Evolutionary conservation across 805 yeast genomes (phyloP), one percentile per base, ranked within the genome.

Genomic region (Jamesozyma rosinii): DNA sequence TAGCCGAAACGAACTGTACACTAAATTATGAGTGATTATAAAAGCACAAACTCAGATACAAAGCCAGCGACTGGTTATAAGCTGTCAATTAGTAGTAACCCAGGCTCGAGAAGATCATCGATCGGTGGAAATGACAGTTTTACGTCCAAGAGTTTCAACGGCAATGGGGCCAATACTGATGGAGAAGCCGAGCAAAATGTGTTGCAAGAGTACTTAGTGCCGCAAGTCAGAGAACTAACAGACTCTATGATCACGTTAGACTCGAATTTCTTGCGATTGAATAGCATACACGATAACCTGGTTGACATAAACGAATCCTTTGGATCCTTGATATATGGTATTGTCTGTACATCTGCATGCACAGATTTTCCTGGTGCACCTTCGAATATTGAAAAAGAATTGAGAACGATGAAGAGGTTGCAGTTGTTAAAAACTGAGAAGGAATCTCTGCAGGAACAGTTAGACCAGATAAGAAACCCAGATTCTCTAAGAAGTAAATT

Each of bases 291-390:
- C 61, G 75, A 78, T 36, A 75, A 76, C 5, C 62, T 88, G 18
- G 70, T 72, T 2, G 66, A 70, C 24, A 81, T 88, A 61, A 86
- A 86, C 57, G 96, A 87, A 61, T 75, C 86, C 2, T 76, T 88
- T 52, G 79, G 85, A 1, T 69, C 89, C 33, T 79, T 87, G 43
- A 58, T 87, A 41, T 85, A 83, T 54, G 95, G 95, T 1, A 63
- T 87, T 40, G 77, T 82, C 57, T 78, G 86, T 61, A 86, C 88
- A 54, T 89, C 94, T 48, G 87, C 92, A 81, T 84, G 95, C 63
- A 83, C 83, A 22, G 88, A 83, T 54, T 84, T 84, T 52, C 64
- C 67, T 18, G 52, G 53, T 24, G 47, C 57, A 20, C 55, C 64
- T 11, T 52, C 46, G 32, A 57, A 58, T 43, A 48, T 56, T 1